Evolutionary conservation across 2,329 filamentous ascomycete species (phyloP), one percentile per base, ranked within the genome.

Genomic region (Cytospora piceicola): DNA sequence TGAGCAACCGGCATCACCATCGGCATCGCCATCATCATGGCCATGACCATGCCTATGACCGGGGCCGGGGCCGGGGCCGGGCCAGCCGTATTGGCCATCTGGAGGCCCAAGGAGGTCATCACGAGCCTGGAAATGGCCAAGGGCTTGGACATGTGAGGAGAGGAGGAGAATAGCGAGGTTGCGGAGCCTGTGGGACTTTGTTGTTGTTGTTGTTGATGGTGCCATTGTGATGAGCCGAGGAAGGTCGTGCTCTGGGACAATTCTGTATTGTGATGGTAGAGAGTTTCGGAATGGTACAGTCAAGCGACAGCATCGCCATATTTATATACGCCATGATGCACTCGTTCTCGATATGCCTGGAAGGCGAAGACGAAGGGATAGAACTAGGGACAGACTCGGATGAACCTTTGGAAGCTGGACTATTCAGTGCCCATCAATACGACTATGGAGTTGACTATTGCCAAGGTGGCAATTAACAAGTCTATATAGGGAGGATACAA

Each of bases 281-380:
- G 22, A 20, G 20, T 29, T 27, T 51, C 30, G 29, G 29, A 22
- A 36, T 49, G 42, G 12, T 36, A 12, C 9, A 27, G 12, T 62
- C 42, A 39, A 36, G 22, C 42, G 54, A 63, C 27, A 27, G n/a
- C 39, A 4, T 49, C 36, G n/a, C 30, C 32, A 51, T 57, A 15
- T 57, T 63, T 63, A 63, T 57, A 63, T 49, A n/a, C n/a, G n/a
- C n/a, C n/a, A 24, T 22, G n/a, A 24, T n/a, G 14, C 24, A 24
- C 3, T 14, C 1, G n/a, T 7, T 49, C 17, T 24, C 11, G 46
- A 14, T 49, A 5, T 14, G 5, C 14, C 46, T 9, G n/a, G n/a
- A 49, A 8, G n/a, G 46, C 46, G 11, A 49, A 42, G 39, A n/a
- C 46, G 11, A 49, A 49, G 46, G 46, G 46, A 49, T 49, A 34